A percentile compares a stretch with the other conserved stretches of the same genome.
Evolutionary conservation across 345 rosid species (phyloP).

Genomic region (Angophora floribunda): DNA sequence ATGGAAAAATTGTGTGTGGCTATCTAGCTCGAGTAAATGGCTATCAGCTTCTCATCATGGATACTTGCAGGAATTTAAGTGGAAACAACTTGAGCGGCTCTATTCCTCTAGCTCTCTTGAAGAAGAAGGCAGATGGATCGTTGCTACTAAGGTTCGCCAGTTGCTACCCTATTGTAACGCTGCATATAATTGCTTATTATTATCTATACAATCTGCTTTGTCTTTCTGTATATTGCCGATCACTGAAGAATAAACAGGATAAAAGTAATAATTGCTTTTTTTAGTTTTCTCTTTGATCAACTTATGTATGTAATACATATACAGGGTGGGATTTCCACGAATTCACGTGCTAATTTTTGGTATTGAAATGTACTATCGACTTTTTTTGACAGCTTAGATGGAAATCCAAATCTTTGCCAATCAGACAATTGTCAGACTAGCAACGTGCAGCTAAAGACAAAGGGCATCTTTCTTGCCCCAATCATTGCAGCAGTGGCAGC

Average conservation of each 20-base stretch:
- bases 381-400: not conserved
- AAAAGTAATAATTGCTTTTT: not conserved
- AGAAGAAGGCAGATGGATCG: conserved; percentile 10
- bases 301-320: no score
- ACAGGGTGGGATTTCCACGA: no score
- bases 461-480: conserved; percentile 19
- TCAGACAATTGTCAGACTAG: not conserved
- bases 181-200: not conserved
- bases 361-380: no score
- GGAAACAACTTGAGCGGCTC: conserved; percentile 33
- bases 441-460: not conserved
- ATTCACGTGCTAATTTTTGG: no score
- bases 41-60: not conserved
- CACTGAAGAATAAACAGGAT: not conserved
- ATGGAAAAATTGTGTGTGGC: not conserved
- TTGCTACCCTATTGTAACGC: not conserved
- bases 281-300: not conserved
- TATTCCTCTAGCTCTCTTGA: conserved; percentile 18
- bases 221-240: not conserved
- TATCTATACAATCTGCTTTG: not conserved
- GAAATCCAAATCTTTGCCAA: conserved; percentile 23
- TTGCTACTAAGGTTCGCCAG: conserved; percentile 2
- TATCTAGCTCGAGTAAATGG: not conserved
- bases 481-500: conserved; percentile 14
- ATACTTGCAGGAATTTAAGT: conserved; percentile 18